A percentile compares a stretch with the other conserved stretches of the same genome.
phyloP scores from a whole-genome alignment of 495 filamentous ascomycete species.

The Wilcoxina mikolae region DNA sequence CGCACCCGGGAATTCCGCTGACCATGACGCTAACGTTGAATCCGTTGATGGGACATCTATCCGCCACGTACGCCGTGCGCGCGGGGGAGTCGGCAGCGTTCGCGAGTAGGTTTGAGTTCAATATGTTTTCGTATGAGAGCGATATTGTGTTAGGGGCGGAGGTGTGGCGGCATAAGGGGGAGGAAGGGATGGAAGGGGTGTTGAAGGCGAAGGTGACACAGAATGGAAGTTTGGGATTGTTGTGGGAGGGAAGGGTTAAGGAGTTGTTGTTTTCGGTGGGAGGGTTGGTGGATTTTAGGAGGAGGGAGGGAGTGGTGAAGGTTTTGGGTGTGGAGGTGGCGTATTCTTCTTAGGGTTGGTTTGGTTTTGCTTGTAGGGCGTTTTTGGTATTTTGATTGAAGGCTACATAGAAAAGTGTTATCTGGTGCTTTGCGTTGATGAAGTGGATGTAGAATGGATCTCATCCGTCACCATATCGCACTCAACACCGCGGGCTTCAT shows the following conservation, averaged over 20 bases:
- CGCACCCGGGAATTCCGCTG: conserved; percentile 68
- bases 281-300: conserved; percentile 58
- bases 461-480: conserved; percentile 38
- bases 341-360: conserved; percentile 62
- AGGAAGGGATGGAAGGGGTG: conserved; percentile 44
- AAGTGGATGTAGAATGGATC: too few species aligned
- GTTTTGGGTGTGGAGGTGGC: conserved; percentile 76
- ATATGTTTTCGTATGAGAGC: conserved; percentile 95
- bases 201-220: conserved; percentile 80
- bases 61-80: conserved; percentile 75
- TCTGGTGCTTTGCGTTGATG: too few species aligned
- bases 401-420: too few species aligned
- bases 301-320: conserved; percentile 51
- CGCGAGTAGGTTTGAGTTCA: conserved; percentile 86
- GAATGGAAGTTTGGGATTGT: conserved; percentile 61
- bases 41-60: conserved; percentile 82
- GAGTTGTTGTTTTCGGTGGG: conserved; percentile 85
- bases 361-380: conserved; percentile 1
- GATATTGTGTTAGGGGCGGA: conserved; percentile 82
- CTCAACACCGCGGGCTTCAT: too few species aligned
- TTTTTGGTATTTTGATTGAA: too few species aligned
- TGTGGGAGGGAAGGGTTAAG: conserved; percentile 92
- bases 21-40: conserved; percentile 85
- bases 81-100: conserved; percentile 68
- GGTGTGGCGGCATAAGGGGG: conserved; percentile 54